Evolutionary conservation across 2,329 filamentous ascomycete species (phyloP).

Genomic region (Phialophora chinensis): DNA sequence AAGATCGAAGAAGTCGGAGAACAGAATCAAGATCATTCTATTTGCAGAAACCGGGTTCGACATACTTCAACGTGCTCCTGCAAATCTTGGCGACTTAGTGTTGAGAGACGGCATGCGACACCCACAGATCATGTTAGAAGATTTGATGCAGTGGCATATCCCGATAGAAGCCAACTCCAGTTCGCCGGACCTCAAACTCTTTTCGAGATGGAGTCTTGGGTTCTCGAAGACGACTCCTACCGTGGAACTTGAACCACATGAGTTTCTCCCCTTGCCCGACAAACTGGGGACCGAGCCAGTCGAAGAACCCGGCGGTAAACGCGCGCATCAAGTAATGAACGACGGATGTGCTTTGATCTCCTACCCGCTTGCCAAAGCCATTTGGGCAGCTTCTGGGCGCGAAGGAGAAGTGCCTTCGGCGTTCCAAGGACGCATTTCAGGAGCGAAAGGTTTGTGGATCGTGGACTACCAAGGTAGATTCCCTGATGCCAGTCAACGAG

Average conservation of each 20-base stretch:
- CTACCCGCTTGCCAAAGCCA: constrained; percentile 53
- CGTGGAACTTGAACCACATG: constrained; percentile 44
- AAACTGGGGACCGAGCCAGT: neutral
- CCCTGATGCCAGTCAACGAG: constrained; percentile 42
- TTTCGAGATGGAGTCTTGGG: constrained; percentile 51
- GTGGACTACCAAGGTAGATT: constrained; percentile 47
- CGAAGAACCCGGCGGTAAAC: neutral
- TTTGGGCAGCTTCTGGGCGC: constrained; percentile 53
- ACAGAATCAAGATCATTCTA: constrained; percentile 45
- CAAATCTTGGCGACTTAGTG: neutral
- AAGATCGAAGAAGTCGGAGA: constrained; percentile 32
- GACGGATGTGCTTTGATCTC: constrained; percentile 64
- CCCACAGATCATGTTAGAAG: constrained; percentile 45
- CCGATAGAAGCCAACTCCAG: constrained; percentile 44
- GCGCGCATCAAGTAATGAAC: constrained; percentile 49
- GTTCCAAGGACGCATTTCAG: constrained; percentile 64
- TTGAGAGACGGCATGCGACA: constrained; percentile 16
- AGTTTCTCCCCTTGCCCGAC: constrained; percentile 47
- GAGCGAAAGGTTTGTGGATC: constrained; percentile 68
- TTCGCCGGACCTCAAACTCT: constrained; percentile 53
- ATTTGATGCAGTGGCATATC: constrained; percentile 56
- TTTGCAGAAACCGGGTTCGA: constrained; percentile 54
- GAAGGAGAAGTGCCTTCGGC: constrained; percentile 53
- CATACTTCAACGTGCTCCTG: constrained; percentile 5
- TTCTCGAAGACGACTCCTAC: constrained; percentile 53